phyloP scores from a whole-genome alignment of 768 basidiomycete species.

The Agaricus blazei region DNA sequence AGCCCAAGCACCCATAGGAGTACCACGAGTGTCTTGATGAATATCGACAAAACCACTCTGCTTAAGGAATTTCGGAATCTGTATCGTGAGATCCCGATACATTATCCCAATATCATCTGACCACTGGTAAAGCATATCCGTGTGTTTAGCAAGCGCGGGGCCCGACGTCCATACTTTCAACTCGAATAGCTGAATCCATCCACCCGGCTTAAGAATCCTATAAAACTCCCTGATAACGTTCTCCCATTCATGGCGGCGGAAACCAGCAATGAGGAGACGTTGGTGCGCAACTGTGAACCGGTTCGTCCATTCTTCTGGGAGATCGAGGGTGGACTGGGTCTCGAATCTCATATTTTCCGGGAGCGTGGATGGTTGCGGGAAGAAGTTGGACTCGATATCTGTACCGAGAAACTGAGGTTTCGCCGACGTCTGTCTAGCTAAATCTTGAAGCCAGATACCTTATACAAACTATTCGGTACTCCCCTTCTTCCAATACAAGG shows the following conservation, averaged over 20 bases:
- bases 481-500: too few relatives aligned
- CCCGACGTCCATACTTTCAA: slow-evolving; percentile 1
- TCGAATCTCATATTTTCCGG: slow-evolving; percentile 1
- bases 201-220: slow-evolving; percentile 1
- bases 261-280: slow-evolving; percentile 3
- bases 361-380: slow-evolving; percentile 1
- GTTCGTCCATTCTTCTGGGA: slow-evolving; percentile 7
- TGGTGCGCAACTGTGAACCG: slow-evolving; percentile 6
- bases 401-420: background rate
- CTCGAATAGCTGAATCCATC: slow-evolving; percentile 5
- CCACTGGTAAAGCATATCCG: background rate
- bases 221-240: slow-evolving; percentile 2
- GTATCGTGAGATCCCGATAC: background rate
- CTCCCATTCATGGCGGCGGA: slow-evolving; percentile 5
- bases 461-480: background rate
- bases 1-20: background rate
- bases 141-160: background rate
- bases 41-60: slow-evolving; percentile 2
- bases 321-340: slow-evolving; percentile 1
- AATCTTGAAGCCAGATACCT: background rate
- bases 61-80: background rate
- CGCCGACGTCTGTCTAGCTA: background rate
- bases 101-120: background rate
- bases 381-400: slow-evolving; percentile 3
- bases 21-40: background rate